Evolutionary conservation across 345 rosid species (phyloP), one percentile per base, ranked within the genome.

Genomic region (Euphorbia tirucalli): DNA sequence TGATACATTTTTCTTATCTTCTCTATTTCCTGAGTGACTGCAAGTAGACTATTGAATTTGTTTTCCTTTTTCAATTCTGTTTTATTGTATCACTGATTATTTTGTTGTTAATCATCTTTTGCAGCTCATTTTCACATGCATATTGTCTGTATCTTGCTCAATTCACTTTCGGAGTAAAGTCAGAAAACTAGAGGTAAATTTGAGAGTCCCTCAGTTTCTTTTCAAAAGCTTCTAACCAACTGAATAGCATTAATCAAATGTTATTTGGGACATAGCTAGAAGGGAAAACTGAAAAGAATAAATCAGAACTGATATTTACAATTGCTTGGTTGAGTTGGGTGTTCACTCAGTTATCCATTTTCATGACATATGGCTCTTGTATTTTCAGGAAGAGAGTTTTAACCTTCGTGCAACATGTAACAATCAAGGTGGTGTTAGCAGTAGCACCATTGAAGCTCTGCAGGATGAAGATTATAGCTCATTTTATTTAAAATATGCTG

Each of bases 311-410:
- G 44, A 16, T 32, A 37, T 41, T 1, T 22, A 10, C 1, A 1
- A 41, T 64, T 64, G 14, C 6, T 39, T 64, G 21, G 31, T 30
- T 41, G 50, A 37, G 49, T 39, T 62, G 48, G 66, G 19, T 21
- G 16, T 37, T 62, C 43, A n/a, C 66, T 62, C 66, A 16, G n/a
- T n/a, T n/a, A n/a, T n/a, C n/a, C n/a, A 52, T 48, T 66, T 69
- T 54, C 39, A 28, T 65, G 63, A 52, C 32, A 49, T 59, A 24
- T 37, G 24, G 57, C 43, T 63, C 22, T 57, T 66, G 69, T 70
- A 70, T 72, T 79, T 85, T 80, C 92, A 90, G 98, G 90, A 78
- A 81, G 93, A 89, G 78, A 89, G 79, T 66, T 32, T 43, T 74
- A 82, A 78, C 63, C 89, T 89, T 71, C 76, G n/a, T 74, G 79